Evolutionary conservation across 1,284 basidiomycete genomes (phyloP), one percentile per base, ranked within the genome.

Genomic region (Ganoderma lucidum): DNA sequence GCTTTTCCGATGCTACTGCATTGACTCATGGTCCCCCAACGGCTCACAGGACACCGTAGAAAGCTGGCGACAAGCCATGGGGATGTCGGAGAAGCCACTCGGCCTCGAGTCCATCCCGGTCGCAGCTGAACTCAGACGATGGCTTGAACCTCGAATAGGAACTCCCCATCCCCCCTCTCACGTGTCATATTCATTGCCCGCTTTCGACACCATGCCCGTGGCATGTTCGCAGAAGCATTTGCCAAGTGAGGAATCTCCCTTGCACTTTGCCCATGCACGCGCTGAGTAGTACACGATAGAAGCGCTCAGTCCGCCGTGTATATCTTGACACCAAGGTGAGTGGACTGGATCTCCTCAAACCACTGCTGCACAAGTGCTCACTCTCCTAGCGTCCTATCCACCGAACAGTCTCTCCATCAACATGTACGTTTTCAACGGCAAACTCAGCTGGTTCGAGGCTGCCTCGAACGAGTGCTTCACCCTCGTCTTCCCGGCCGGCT

Each of bases 381-480:
- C 23, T 51, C 9, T 28, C 9, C 23, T 28, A 51, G 48, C 10
- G 23, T 28, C 23, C 0, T 28, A 51, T 51, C 48, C 23, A 51
- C 23, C 48, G 10, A 28, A 14, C 48, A 44, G 42, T 28, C 23
- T 28, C 23, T 51, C 10, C 23, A 51, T 4, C 10, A 59, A 2
- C 58, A 59, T 59, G 58, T 59, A n/a, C n/a, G n/a, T 41, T 15
- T 41, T n/a, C 58, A 37, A 59, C 17, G 58, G 58, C 58, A 59
- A 39, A 39, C n/a, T 59, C 17, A 41, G 17, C 37, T 59, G n/a
- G 48, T 51, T 51, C 37, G 10, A 41, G n/a, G 19, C 10, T 0
- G 58, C 58, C 4, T 39, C 32, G 37, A 23, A n/a, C 58, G 58
- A 59, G 58, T 35, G n/a, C 35, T 39, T 59, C 35, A 59, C 58